Evolutionary conservation across 805 yeast species (phyloP).

Genomic region (Blastobotrys chiropterorum): DNA sequence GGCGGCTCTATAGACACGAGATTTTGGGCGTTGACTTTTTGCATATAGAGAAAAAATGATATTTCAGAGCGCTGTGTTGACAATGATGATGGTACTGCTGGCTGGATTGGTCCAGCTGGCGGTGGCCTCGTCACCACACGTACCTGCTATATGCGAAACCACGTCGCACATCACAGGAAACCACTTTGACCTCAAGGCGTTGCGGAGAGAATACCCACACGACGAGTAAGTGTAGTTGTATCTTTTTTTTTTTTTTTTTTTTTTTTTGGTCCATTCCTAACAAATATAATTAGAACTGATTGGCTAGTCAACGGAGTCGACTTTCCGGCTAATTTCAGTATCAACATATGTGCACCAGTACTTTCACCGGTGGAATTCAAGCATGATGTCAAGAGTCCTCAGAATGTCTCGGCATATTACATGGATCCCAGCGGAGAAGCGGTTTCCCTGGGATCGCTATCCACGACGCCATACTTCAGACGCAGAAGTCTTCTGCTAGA

Average conservation of each 20-base stretch:
- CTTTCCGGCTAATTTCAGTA: conserved; percentile 62
- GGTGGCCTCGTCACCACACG: background rate
- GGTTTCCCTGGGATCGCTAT: conserved; percentile 48
- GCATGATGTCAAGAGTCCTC: conserved; percentile 24
- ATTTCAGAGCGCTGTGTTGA: too few species aligned
- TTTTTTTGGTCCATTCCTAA: background rate
- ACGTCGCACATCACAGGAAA: conserved; percentile 29
- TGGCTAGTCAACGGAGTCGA: conserved; percentile 72
- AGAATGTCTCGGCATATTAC: conserved; percentile 53
- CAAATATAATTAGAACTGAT: conserved; percentile 27
- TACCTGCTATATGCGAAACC: conserved; percentile 22
- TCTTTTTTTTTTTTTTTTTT: background rate
- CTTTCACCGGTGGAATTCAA: conserved; percentile 32
- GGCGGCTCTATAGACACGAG: too few species aligned
- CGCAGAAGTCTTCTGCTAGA: conserved; percentile 67
- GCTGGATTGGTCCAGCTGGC: background rate
- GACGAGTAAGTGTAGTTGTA: conserved; percentile 24
- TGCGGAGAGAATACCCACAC: conserved; percentile 30
- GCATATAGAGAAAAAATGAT: background rate
- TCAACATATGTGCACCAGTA: conserved; percentile 62
- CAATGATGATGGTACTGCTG: background rate
- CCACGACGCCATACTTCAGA: conserved; percentile 56
- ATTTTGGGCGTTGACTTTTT: too few species aligned
- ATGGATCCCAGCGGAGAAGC: conserved; percentile 39
- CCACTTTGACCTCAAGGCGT: conserved; percentile 40